These are phyloP conservation scores for Yarrowia hollandica DNA, from an alignment of 805 yeast genomes.

Conservation along the genomic window DNA sequence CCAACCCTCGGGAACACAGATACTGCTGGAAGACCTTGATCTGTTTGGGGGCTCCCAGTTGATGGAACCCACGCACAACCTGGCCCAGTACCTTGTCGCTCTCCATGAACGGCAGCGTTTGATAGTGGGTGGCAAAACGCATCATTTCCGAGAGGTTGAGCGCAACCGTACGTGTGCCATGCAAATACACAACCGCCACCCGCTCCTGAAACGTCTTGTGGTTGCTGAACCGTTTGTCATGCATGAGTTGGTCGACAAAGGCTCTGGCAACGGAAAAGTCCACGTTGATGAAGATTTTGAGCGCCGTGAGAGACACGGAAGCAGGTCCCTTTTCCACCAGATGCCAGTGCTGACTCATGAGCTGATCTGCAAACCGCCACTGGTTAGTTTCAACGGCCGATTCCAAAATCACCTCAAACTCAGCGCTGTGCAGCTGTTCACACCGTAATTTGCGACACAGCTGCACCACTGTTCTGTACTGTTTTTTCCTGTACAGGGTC, in stretches of 20 bases:
- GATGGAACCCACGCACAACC: background rate
- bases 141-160: conserved; percentile 4
- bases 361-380: background rate
- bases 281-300: background rate
- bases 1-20: background rate
- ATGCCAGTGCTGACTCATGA: conserved; percentile 4
- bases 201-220: background rate
- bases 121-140: conserved; percentile 4
- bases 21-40: background rate
- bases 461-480: background rate
- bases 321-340: conserved; percentile 8
- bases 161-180: conserved; percentile 5
- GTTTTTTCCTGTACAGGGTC: background rate
- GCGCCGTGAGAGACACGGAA: background rate
- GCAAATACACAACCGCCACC: background rate
- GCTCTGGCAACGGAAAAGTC: conserved; percentile 12
- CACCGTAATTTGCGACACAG: background rate
- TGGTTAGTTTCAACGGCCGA: background rate
- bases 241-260: conserved; percentile 20
- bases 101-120: background rate
- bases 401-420: background rate
- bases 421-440: background rate
- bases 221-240: background rate
- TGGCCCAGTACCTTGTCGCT: background rate
- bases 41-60: background rate